Percentiles rank a stretch among this genome's conserved stretches.
Conservation (phyloP, 345 rosid genomes). For the Pseudoturritis turrita region DNA sequence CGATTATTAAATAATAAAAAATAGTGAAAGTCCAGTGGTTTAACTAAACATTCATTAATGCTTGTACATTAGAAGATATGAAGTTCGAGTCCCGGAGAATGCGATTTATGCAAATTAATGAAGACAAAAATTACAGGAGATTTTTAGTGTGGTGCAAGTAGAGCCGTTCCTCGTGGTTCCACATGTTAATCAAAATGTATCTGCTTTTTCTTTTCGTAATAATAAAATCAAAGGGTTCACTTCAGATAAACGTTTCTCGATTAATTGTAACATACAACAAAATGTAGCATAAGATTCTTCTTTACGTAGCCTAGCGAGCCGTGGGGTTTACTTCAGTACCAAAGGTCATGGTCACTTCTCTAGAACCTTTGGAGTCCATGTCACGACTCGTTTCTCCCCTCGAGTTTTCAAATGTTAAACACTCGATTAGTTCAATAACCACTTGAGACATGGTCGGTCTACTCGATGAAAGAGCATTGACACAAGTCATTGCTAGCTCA, state of each 20-base stretch:
- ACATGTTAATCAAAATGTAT: no score
- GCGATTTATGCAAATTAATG: no score
- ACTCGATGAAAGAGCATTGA: not conserved
- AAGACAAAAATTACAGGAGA: no score
- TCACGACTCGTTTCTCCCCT: not conserved
- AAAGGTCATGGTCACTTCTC: slow-evolving; percentile 16
- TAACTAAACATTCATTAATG: no score
- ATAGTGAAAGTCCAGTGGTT: no score
- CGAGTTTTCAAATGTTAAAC: slow-evolving; percentile 12
- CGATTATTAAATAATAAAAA: no score
- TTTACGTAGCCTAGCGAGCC: slow-evolving; percentile 18
- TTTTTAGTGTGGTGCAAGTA: no score
- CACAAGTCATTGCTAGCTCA: slow-evolving; percentile 45
- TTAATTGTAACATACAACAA: not conserved
- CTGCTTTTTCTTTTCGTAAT: not conserved
- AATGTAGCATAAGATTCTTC: not conserved
- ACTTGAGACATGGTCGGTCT: slow-evolving; percentile 46
- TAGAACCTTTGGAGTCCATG: not conserved
- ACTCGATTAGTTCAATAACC: slow-evolving; percentile 30
- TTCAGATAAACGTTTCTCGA: not conserved
- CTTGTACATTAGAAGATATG: no score
- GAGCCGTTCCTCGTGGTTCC: no score
- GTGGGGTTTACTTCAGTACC: slow-evolving; percentile 14
- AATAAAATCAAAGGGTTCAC: not conserved
- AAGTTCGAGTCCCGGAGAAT: no score